Percentiles rank a stretch among this genome's conserved stretches.
Conservation (phyloP, 495 filamentous ascomycete species). For the Wilcoxina mikolae region DNA sequence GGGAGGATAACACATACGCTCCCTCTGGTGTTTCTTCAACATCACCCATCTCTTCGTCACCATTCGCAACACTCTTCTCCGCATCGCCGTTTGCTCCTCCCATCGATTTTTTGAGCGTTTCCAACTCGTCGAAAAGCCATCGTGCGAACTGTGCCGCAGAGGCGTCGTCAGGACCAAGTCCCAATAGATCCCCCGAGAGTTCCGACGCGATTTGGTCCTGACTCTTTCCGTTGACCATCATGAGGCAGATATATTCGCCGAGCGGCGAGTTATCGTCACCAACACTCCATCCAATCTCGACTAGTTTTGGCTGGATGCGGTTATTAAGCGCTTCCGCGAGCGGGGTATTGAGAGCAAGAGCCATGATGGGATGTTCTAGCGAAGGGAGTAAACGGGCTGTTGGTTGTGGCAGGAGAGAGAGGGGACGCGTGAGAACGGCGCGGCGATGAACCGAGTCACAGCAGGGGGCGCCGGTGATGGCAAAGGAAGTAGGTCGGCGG, state of each 20-base stretch:
- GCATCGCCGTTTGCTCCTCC: conserved; percentile 30
- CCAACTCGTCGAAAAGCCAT: conserved; percentile 78
- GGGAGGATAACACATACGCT: conserved; percentile 47
- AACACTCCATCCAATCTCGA: conserved; percentile 85
- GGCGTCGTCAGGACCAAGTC: conserved; percentile 65
- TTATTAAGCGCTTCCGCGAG: conserved; percentile 65
- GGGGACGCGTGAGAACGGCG: no score
- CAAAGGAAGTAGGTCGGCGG: no score
- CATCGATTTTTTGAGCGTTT: conserved; percentile 35
- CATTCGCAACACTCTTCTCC: conserved; percentile 11
- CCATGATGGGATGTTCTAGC: no score
- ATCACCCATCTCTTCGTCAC: conserved; percentile 61
- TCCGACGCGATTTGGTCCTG: conserved; percentile 79
- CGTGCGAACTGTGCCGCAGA: conserved; percentile 67
- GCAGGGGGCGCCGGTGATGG: no score
- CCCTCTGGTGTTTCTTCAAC: conserved; percentile 36
- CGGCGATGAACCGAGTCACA: no score
- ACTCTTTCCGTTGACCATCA: conserved; percentile 88
- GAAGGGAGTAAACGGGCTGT: no score
- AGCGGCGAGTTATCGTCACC: conserved; percentile 69
- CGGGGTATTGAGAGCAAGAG: conserved; percentile 55
- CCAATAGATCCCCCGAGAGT: conserved; percentile 74
- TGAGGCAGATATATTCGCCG: conserved; percentile 89
- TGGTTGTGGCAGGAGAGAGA: no score
- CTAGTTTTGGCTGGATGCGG: conserved; percentile 77